These are phyloP conservation scores for Aspergillus fijiensis DNA, from an alignment of 2,329 filamentous ascomycete genomes.

Conservation along the genomic window DNA sequence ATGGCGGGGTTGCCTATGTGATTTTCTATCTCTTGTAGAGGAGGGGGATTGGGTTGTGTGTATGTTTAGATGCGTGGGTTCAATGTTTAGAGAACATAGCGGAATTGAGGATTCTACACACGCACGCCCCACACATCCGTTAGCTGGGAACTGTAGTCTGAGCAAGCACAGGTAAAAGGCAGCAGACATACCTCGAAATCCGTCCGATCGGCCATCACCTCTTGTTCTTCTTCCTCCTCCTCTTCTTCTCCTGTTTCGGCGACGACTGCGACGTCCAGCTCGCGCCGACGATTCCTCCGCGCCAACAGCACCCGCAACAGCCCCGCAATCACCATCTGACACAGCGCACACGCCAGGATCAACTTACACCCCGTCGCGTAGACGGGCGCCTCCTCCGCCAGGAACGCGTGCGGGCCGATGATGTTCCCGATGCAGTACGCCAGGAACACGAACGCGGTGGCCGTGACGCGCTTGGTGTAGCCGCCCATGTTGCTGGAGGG, in stretches of 20 bases:
- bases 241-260: not conserved
- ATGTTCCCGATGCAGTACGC: slow-evolving; percentile 48
- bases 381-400: slow-evolving; percentile 41
- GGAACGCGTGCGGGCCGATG: slow-evolving; percentile 49
- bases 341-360: slow-evolving; percentile 40
- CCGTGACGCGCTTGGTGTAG: slow-evolving; percentile 52
- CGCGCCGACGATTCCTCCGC: slow-evolving; percentile 22
- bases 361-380: slow-evolving; percentile 56
- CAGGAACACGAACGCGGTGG: slow-evolving; percentile 48
- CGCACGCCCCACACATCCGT: too few species aligned
- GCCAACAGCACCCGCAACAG: slow-evolving; percentile 20
- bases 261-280: slow-evolving; percentile 1
- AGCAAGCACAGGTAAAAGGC: too few species aligned
- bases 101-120: too few species aligned
- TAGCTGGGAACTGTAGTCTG: too few species aligned
- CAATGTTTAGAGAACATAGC: too few species aligned
- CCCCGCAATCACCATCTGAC: slow-evolving; percentile 22
- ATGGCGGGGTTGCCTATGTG: slow-evolving; percentile 69
- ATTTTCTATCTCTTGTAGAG: not conserved
- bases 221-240: slow-evolving; percentile 9
- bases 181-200: slow-evolving; percentile 27
- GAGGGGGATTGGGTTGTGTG: too few species aligned
- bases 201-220: slow-evolving; percentile 26
- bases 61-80: too few species aligned
- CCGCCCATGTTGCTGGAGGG: slow-evolving; percentile 46